Base-by-base conservation (phyloP, 345 rosid species). In the Salix viminalis region DNA sequence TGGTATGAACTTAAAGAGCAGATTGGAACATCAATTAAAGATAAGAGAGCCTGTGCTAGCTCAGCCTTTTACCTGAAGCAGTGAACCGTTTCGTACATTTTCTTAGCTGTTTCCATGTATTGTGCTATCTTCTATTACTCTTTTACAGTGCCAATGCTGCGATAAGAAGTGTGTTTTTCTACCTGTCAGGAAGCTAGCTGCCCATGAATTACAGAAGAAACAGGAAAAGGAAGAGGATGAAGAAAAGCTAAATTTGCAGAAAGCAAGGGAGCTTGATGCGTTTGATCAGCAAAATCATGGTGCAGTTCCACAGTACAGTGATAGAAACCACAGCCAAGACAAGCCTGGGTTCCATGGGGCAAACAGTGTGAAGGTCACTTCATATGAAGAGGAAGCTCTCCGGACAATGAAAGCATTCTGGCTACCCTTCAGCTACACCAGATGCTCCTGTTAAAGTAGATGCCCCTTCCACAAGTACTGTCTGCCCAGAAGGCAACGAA, bases 341-440 rank as follows among this genome's bases (percentile, higher is more conserved):
- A 96, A 91, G 84, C 90, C 79, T 76, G 95, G 94, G 64, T 96
- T 93, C 81, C 98, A 96, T 41, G 98, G 98, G 32, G 99, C 99
- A 32, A 92, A 96, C 76, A 92, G 98, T 77, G 99, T 96, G 83
- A 96, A 93, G 79, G 89, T 80, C 54, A 93, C 99, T 70, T 91
- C 95, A 13, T 93, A 82, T 74, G 97, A 96, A 85, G 98, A 89
- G 80, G 98, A 96, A 82, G 99, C 99, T 14, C 96, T 96, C 65
- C 89, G 90, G 65, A 96, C 97, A 4, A 96, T 96, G 99, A 96
- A 96, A 84, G 98, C 98, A 7, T 96, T 93, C 86, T 96, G 97
- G 97, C 92, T 96, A 56, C 98, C 98, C n/a, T 96, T 96, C 99
- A 41, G 99, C 99, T 48, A 96, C 99, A 23, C 99, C 99, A 0